Evolutionary conservation across 2,329 filamentous ascomycete species (phyloP).

Genomic region (Trichoderma sp.): DNA sequence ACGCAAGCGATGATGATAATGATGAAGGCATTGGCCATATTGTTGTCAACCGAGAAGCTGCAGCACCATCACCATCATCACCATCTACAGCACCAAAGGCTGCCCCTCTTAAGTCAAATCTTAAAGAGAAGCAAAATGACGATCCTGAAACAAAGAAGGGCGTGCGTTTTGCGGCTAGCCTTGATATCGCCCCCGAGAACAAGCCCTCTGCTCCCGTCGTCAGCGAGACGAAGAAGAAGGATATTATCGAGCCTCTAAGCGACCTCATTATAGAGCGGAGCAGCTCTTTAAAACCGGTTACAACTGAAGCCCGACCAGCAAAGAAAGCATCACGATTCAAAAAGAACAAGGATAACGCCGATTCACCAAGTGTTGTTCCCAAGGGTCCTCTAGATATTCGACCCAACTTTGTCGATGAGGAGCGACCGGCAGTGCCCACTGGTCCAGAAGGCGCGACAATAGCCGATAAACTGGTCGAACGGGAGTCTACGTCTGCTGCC

Average conservation of each 20-base stretch:
- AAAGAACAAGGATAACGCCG: conserved; percentile 34
- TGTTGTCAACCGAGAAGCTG: conserved; percentile 40
- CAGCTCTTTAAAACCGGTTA: conserved; percentile 24
- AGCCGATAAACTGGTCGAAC: conserved; percentile 58
- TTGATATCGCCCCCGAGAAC: conserved; percentile 63
- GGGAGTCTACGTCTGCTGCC: conserved; percentile 36
- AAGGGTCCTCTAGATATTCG: conserved; percentile 46
- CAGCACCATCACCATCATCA: conserved; percentile 24
- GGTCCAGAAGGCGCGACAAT: conserved; percentile 56
- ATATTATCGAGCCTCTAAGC: conserved; percentile 47
- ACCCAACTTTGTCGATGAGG: conserved; percentile 38
- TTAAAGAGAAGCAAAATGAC: conserved; percentile 31
- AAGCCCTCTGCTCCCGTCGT: conserved; percentile 23
- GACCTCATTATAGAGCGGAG: conserved; percentile 53
- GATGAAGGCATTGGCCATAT: conserved; percentile 58
- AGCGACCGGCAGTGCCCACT: conserved; percentile 40
- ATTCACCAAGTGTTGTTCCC: conserved; percentile 27
- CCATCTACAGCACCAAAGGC: conserved; percentile 17
- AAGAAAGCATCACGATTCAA: conserved; percentile 53
- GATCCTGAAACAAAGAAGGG: conserved; percentile 55
- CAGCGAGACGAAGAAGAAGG: conserved; percentile 29
- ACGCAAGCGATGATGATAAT: conserved; percentile 41
- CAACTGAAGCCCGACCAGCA: conserved; percentile 31
- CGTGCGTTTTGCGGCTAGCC: conserved; percentile 72
- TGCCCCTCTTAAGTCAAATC: conserved; percentile 32